Conservation (phyloP, 768 basidiomycete species). For the Cubamyces sp. region DNA sequence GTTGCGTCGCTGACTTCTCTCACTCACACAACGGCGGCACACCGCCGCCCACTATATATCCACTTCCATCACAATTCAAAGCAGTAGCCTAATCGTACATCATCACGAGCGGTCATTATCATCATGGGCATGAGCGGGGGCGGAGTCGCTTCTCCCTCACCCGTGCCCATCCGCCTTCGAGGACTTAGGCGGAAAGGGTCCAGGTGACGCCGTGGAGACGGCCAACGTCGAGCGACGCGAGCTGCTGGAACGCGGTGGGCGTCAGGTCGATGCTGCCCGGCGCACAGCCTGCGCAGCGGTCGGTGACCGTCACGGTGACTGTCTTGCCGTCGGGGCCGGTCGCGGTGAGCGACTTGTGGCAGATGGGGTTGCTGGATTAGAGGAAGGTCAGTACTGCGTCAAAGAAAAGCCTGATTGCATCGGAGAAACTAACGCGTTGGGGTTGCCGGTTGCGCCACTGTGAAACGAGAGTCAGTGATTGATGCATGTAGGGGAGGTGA, state of each 20-base stretch:
- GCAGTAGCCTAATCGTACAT: slow-evolving; percentile 25
- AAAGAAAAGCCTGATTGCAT: background rate
- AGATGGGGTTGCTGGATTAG: slow-evolving; percentile 40
- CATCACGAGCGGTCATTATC: slow-evolving; percentile 11
- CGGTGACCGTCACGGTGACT: slow-evolving; percentile 35
- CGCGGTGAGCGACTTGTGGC: slow-evolving; percentile 32
- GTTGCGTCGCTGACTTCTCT: no score
- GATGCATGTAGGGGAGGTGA: background rate
- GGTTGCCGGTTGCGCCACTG: slow-evolving; percentile 26
- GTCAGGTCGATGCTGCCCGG: slow-evolving; percentile 32
- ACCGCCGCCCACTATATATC: no score
- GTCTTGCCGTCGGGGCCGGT: slow-evolving; percentile 32
- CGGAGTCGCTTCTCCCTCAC: background rate
- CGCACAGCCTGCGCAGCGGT: slow-evolving; percentile 38
- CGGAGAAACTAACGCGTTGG: slow-evolving; percentile 18
- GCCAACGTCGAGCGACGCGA: slow-evolving; percentile 32
- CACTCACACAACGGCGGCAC: no score
- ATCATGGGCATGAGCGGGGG: slow-evolving; percentile 8
- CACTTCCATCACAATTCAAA: slow-evolving; percentile 20
- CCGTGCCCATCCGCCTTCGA: background rate
- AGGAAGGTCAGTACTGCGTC: slow-evolving; percentile 11
- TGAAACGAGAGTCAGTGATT: background rate
- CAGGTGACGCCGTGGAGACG: slow-evolving; percentile 34
- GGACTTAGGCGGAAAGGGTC: slow-evolving; percentile 25
- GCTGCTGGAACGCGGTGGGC: slow-evolving; percentile 34